Percentiles rank a stretch among this genome's conserved stretches.
Evolutionary conservation across 2,329 filamentous ascomycete genomes (phyloP).

Genomic region (Blumeria graminis): DNA sequence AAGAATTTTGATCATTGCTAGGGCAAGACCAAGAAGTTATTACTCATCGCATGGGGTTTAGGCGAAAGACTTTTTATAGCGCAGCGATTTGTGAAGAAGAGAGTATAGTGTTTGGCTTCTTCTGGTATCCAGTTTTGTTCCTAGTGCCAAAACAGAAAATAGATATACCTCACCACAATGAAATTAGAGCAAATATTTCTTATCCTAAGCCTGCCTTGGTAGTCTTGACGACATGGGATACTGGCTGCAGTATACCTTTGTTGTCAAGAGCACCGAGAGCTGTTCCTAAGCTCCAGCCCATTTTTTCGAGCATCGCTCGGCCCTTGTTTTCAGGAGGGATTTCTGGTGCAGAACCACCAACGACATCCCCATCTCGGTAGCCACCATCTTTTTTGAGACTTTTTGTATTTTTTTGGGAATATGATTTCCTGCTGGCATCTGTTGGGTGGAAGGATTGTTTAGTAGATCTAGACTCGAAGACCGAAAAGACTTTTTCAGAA

Average conservation of each 20-base stretch:
- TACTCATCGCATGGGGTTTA: too few relatives aligned
- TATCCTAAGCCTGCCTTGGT: conserved; percentile 58
- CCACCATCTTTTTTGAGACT: conserved; percentile 21
- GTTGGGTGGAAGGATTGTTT: conserved; percentile 31
- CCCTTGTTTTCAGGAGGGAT: conserved; percentile 65
- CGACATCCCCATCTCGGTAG: conserved; percentile 67
- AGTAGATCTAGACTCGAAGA: conserved; percentile 21
- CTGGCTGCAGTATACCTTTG: conserved; percentile 68
- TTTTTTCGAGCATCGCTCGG: conserved; percentile 74
- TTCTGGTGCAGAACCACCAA: conserved; percentile 66
- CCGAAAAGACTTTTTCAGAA: conserved; percentile 29
- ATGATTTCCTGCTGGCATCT: conserved; percentile 19
- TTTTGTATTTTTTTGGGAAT: conserved; percentile 14
- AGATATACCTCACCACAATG: too few relatives aligned
- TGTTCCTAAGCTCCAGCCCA: conserved; percentile 84
- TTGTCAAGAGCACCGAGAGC: conserved; percentile 62
- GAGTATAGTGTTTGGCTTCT: too few relatives aligned
- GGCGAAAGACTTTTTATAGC: too few relatives aligned
- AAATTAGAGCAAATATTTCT: background rate
- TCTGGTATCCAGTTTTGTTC: too few relatives aligned
- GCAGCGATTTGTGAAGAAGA: too few relatives aligned
- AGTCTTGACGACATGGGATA: conserved; percentile 69
- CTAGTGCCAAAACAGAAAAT: too few relatives aligned
- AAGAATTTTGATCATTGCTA: too few relatives aligned
- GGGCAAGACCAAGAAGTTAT: too few relatives aligned